These are phyloP conservation scores for Rhododendron vialii DNA, from an alignment of 148 eudicot genomes.

Conservation along the genomic window DNA sequence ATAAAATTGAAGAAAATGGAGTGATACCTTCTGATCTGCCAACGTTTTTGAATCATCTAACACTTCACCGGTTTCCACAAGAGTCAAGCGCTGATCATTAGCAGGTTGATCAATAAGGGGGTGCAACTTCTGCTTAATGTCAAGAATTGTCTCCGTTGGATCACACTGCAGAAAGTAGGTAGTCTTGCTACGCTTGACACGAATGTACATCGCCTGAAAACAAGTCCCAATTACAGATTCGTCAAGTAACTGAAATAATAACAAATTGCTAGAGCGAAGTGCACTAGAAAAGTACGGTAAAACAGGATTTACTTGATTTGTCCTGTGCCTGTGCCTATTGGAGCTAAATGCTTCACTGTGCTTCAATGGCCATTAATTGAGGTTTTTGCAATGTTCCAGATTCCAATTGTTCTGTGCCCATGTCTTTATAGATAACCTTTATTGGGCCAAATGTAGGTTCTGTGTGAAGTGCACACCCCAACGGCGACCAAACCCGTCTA, in stretches of 20 bases:
- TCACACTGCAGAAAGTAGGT: conserved; percentile 93
- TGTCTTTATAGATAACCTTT: background rate
- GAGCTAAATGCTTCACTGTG: background rate
- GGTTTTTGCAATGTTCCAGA: background rate
- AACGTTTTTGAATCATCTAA: conserved; percentile 78
- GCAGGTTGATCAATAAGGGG: conserved; percentile 72
- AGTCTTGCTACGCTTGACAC: conserved; percentile 79
- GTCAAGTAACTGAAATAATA: background rate
- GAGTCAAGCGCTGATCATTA: conserved; percentile 65
- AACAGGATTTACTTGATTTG: background rate
- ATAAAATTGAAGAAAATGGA: background rate
- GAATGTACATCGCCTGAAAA: conserved; percentile 89
- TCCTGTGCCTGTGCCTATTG: background rate
- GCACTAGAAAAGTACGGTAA: background rate
- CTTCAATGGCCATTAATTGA: background rate
- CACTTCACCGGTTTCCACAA: conserved; percentile 57
- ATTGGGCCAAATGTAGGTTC: background rate
- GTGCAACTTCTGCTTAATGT: conserved; percentile 75
- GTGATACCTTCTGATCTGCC: conserved; percentile 87
- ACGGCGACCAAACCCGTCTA: background rate
- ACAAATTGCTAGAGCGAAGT: background rate
- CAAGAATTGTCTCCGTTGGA: conserved; percentile 68
- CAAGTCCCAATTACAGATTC: conserved; percentile 2
- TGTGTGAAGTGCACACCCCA: background rate
- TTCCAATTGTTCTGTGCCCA: background rate